Evolutionary conservation across 768 basidiomycete genomes (phyloP), one percentile per base, ranked within the genome.

Genomic region (Mycena haematopus): DNA sequence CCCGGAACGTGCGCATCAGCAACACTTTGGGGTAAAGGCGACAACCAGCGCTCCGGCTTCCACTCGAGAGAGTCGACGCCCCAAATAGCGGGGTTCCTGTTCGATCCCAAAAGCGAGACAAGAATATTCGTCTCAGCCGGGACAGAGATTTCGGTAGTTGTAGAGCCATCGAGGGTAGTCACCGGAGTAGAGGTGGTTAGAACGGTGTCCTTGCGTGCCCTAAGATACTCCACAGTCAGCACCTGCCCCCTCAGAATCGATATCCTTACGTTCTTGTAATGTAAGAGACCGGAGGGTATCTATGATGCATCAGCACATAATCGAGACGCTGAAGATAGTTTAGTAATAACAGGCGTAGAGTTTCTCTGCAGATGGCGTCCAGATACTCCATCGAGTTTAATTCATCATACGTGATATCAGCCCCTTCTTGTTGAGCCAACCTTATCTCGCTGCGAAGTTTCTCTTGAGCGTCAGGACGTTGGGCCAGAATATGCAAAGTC

Each of bases 31-130:
- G 76, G 76, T 21, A 73, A 65, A 17, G 70, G 70, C 7, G 66
- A 58, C 5, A 80, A 59, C 80, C 79, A 82, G 2, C 79, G 73
- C 57, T 77, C 77, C 0, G 80, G 81, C 31, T 75, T 76, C 73
- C 79, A 82, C 60, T 78, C 75, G 14, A 61, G 65, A 7, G 75
- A 74, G 60, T 82, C 80, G 1, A 70, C 57, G 6, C 83, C 83
- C 77, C 80, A 83, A 31, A 82, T 58, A 10, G 61, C 70, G 1
- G 70, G 61, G 35, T 78, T 74, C 15, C 75, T 66, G 68, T 83
- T 81, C 15, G 80, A 69, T 24, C 60, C 51, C 8, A 70, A 40
- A 46, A 82, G 73, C 0, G 77, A 74, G 6, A 82, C 62, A 2
- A 72, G 67, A 25, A 82, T 62, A 9, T 63, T 62, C 1, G 78